These are phyloP conservation scores for Neofusicoccum cordaticola DNA, from an alignment of 2,329 filamentous ascomycete species.

Conservation along the genomic window DNA sequence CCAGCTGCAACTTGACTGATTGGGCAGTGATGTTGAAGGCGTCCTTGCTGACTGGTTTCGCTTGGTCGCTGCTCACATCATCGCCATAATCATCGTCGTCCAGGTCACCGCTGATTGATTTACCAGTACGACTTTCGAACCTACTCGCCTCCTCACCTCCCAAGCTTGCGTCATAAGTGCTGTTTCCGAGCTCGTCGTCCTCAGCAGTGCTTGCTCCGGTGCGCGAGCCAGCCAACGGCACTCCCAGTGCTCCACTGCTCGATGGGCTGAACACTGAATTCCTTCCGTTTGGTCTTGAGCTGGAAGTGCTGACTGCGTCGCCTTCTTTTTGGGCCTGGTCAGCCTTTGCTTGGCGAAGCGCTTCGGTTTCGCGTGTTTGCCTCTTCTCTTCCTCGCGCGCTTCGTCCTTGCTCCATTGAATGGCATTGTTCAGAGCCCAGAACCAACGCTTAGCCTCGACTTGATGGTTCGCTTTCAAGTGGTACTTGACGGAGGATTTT, in stretches of 20 bases:
- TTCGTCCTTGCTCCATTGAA: conserved; percentile 97
- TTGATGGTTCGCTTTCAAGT: conserved; percentile 94
- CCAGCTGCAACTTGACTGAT: conserved; percentile 87
- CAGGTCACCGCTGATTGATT: conserved; percentile 57
- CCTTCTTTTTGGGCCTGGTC: conserved; percentile 58
- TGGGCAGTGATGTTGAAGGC: conserved; percentile 97
- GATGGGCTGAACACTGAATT: conserved; percentile 5
- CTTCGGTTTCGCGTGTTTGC: conserved; percentile 69
- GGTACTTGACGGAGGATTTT: conserved; percentile 98
- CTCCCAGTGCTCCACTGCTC: neutral
- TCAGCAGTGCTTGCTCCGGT: conserved; percentile 51
- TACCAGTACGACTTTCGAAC: conserved; percentile 49
- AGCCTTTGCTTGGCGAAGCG: conserved; percentile 73
- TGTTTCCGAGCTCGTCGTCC: conserved; percentile 53
- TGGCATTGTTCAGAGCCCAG: conserved; percentile 97
- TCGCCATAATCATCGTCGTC: conserved; percentile 72
- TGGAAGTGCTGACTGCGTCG: conserved; percentile 39
- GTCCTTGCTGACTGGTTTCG: conserved; percentile 71
- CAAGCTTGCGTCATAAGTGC: conserved; percentile 57
- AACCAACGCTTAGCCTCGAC: conserved; percentile 99
- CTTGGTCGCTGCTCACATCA: conserved; percentile 73
- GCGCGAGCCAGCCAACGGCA: conserved; percentile 23
- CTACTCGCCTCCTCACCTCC: conserved; percentile 54
- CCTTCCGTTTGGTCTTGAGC: conserved; percentile 29
- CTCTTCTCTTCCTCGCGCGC: conserved; percentile 84